phyloP scores from a whole-genome alignment of 495 filamentous ascomycete species.

The Talaromyces proteolyticus region DNA sequence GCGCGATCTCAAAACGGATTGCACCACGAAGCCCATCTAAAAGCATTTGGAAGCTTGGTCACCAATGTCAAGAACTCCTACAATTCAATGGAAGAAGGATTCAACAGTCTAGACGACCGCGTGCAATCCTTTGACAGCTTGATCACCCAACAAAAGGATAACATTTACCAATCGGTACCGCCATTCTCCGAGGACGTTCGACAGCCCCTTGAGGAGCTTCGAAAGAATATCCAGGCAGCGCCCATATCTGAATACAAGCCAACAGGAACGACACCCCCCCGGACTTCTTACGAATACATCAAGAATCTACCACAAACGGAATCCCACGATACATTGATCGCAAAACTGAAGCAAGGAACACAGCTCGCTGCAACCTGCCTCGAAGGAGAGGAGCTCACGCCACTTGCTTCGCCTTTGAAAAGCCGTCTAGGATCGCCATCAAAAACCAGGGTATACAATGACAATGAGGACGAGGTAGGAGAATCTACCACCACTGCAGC shows the following conservation, averaged over 20 bases:
- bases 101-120: conserved; percentile 54
- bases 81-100: conserved; percentile 56
- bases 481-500: conserved; percentile 26
- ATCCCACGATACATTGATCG: conserved; percentile 60
- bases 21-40: conserved; percentile 62
- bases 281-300: conserved; percentile 69
- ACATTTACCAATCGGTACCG: conserved; percentile 48
- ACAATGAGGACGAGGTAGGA: conserved; percentile 37
- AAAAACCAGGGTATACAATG: conserved; percentile 39
- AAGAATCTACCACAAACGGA: conserved; percentile 71
- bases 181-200: conserved; percentile 55
- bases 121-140: conserved; percentile 59
- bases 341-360: conserved; percentile 43
- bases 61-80: conserved; percentile 65
- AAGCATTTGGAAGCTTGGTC: conserved; percentile 55
- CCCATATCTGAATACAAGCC: conserved; percentile 69
- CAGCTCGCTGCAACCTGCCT: conserved; percentile 31
- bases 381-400: conserved; percentile 21
- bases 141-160: conserved; percentile 46
- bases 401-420: conserved; percentile 16
- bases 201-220: conserved; percentile 63
- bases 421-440: conserved; percentile 18
- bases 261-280: conserved; percentile 83
- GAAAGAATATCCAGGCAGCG: conserved; percentile 53
- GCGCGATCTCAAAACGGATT: conserved; percentile 74